These are phyloP conservation scores for Teratosphaeria nubilosa DNA, from an alignment of 2,329 filamentous ascomycete genomes.

Conservation along the genomic window DNA sequence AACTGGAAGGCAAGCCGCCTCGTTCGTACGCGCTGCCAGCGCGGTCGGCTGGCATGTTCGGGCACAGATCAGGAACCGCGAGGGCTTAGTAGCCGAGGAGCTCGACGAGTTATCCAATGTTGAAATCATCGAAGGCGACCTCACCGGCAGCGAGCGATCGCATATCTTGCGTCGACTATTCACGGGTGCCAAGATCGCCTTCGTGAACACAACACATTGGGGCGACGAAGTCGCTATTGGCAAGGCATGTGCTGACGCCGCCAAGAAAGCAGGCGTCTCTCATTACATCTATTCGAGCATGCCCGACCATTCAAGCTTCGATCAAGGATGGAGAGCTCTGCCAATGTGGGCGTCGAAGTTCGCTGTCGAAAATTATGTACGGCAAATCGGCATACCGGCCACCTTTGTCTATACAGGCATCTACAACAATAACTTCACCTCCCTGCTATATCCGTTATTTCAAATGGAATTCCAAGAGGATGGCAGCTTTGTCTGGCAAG, in stretches of 20 bases:
- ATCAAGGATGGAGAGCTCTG: slow-evolving; percentile 65
- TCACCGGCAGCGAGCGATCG: slow-evolving; percentile 33
- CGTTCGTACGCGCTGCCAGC: slow-evolving; percentile 84
- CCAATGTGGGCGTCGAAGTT: slow-evolving; percentile 91
- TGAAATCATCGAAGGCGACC: slow-evolving; percentile 58
- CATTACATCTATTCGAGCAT: slow-evolving; percentile 97
- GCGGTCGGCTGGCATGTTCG: slow-evolving; percentile 89
- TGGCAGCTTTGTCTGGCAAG: slow-evolving; percentile 83
- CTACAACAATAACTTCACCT: slow-evolving; percentile 99
- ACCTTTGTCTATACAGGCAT: slow-evolving; percentile 96
- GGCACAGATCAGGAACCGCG: slow-evolving; percentile 78
- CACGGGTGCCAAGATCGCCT: slow-evolving; percentile 73
- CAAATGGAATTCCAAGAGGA: slow-evolving; percentile 83
- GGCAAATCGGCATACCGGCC: slow-evolving; percentile 68
- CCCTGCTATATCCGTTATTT: slow-evolving; percentile 82
- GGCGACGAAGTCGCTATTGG: slow-evolving; percentile 89
- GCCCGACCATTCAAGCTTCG: slow-evolving; percentile 82
- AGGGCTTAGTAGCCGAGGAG: slow-evolving; percentile 81
- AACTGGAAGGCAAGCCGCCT: slow-evolving; percentile 89
- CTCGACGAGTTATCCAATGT: slow-evolving; percentile 74
- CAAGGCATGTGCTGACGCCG: slow-evolving; percentile 76
- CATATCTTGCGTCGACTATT: slow-evolving; percentile 41
- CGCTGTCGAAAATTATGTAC: slow-evolving; percentile 82
- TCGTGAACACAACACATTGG: slow-evolving; percentile 97
- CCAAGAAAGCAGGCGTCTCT: slow-evolving; percentile 70